These are phyloP conservation scores for Grigorovia jiainica DNA, from an alignment of 805 yeast genomes.

Conservation along the genomic window DNA sequence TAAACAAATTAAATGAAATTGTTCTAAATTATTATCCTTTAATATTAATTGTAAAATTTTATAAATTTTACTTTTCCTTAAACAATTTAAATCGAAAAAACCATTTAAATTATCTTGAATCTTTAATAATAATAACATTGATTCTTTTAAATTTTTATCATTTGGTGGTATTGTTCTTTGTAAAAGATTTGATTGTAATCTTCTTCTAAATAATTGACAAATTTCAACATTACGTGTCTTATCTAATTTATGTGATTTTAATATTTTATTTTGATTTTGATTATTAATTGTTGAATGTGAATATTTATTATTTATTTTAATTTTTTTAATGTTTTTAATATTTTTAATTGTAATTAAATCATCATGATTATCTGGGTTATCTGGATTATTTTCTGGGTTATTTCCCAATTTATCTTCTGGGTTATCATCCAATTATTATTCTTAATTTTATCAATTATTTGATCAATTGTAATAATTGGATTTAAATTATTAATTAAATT, in stretches of 20 bases:
- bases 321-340: too few relatives aligned
- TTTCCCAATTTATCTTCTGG: not conserved
- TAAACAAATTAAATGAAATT: slow-evolving; percentile 24
- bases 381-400: not conserved
- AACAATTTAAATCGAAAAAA: slow-evolving; percentile 25
- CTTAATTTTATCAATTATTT: too few relatives aligned
- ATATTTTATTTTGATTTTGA: slow-evolving; percentile 4
- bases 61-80: slow-evolving; percentile 23
- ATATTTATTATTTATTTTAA: too few relatives aligned
- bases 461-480: slow-evolving; percentile 18
- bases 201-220: slow-evolving; percentile 22
- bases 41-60: slow-evolving; percentile 25
- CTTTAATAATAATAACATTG: slow-evolving; percentile 20
- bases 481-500: too few relatives aligned
- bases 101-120: slow-evolving; percentile 20
- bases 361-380: not conserved
- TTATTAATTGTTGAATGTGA: not conserved
- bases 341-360: too few relatives aligned
- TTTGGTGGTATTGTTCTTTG: slow-evolving; percentile 25
- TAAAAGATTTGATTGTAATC: slow-evolving; percentile 24
- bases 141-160: slow-evolving; percentile 16
- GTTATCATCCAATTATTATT: too few relatives aligned
- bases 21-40: slow-evolving; percentile 17
- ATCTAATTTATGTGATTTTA: slow-evolving; percentile 16
- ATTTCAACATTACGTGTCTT: slow-evolving; percentile 21